Conservation (phyloP, 306 rosid genomes). For the Albizia julibrissin region DNA sequence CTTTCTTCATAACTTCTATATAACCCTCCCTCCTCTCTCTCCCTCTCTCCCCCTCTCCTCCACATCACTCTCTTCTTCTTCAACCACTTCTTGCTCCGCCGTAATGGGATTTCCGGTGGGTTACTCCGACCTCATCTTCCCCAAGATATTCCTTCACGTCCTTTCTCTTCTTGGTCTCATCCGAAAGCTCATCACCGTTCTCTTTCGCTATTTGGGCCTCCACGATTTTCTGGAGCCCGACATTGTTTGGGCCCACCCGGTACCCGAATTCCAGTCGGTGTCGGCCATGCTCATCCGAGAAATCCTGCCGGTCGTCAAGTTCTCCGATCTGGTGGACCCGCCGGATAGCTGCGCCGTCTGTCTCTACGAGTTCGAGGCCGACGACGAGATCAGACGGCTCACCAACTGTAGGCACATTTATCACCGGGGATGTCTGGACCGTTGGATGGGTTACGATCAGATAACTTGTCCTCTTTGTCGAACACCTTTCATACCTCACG, state of each 20-base stretch:
- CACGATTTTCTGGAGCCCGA: conserved; percentile 62
- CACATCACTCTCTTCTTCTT: not conserved
- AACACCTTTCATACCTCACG: conserved; percentile 61
- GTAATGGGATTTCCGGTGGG: conserved; percentile 80
- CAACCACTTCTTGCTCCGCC: not conserved
- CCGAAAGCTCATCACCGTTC: conserved; percentile 45
- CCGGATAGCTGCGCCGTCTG: conserved; percentile 82
- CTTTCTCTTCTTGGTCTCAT: conserved; percentile 60
- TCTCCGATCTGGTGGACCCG: conserved; percentile 62
- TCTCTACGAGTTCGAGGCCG: conserved; percentile 65
- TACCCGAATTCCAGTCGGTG: conserved; percentile 50
- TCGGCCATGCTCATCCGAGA: conserved; percentile 60
- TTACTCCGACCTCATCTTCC: conserved; percentile 64
- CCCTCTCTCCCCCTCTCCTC: not conserved
- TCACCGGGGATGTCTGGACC: conserved; percentile 79
- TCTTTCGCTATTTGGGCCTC: conserved; percentile 55
- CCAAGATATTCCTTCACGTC: conserved; percentile 58
- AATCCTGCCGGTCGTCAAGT: conserved; percentile 61
- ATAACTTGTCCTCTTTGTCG: conserved; percentile 87
- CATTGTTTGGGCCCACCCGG: conserved; percentile 42
- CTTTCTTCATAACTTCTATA: conserved; percentile 5
- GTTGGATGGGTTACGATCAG: conserved; percentile 89
- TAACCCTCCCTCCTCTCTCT: not conserved
- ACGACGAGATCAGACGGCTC: conserved; percentile 78
- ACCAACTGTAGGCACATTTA: conserved; percentile 80